Base-by-base conservation (phyloP, 805 yeast genomes). In the Citeromyces nyonsensis region DNA sequence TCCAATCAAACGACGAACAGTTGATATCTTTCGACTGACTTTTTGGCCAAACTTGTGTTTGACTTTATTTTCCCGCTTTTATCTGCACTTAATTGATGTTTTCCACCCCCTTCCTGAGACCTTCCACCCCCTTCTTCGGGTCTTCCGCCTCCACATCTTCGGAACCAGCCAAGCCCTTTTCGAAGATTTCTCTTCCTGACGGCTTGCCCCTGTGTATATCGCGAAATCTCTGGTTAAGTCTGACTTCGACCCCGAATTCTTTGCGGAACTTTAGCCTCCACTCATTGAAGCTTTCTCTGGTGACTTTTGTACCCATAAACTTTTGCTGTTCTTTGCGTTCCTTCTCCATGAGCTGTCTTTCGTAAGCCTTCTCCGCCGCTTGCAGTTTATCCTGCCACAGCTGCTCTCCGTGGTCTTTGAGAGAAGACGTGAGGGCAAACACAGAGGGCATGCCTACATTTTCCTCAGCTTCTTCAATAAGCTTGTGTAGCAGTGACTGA, bases 361-460 rank as follows among this genome's bases (percentile, higher is more conserved):
- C 84, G 41, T 74, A 66, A 39, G 55, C 53, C 35, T 63, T 62
- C 44, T 82, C 86, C 25, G 57, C 61, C 5, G 40, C 44, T 10
- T 60, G 57, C 30, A 80, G 59, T 40, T 76, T 74, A n/a, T 60
- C 54, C 20, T 63, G 68, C 45, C 83, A 81, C 40, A 70, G 45
- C 15, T 53, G 54, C 44, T 91, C 98, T 10, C 83, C 88, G 36
- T 66, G 66, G 32, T 88, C 97, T 45, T 88, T 88, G 34, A 85
- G 61, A 6, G 72, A 60, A 1, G 93, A 72, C 0, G 81, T 68
- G 29, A 88, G 51, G 1, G 95, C 71, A 54, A 86, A 91, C 5
- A 88, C 66, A 41, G 85, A 75, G n/a, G 95, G 94, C 66, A 88
- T 78, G 1, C 98, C 98, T 1, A 86, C 38, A 45, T 82, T 77